Base-by-base conservation (phyloP, 805 yeast genomes). In the Kodamaea leandrae region DNA sequence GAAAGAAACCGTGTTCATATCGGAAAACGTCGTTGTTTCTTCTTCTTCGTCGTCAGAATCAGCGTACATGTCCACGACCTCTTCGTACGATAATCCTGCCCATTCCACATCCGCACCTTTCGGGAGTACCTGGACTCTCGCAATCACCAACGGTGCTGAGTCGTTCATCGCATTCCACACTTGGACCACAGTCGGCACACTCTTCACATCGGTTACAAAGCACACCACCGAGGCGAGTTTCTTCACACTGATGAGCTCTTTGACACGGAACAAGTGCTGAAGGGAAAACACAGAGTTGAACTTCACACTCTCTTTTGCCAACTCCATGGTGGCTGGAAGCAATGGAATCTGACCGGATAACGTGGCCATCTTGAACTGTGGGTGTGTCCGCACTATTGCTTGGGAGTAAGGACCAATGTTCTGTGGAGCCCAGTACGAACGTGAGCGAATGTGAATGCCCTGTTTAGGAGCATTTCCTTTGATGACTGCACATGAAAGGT, bases 371-470 rank as follows among this genome's bases (percentile, higher is more conserved):
- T 72, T 62, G 42, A 78, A 76, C 17, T 25, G 28, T 3, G 43
- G 43, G 35, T 26, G 19, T 7, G 40, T 40, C 2, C 44, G 44
- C 4, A 74, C 60, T 8, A 81, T 78, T 0, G 90, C 77, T 61
- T 93, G 99, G 0, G 99, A 91, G 57, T 93, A 93, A 0, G 99
- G 99, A 0, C 99, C 99, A 34, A 93, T 93, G 51, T 93, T 93
- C 26, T 96, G 91, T 0, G 99, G 99, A 0, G 97, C 98, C 99
- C 99, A 93, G 58, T 86, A 90, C 29, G 97, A 89, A 44, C 90
- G 72, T 1, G 97, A 89, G 52, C 93, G 91, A 6, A 93, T 88
- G 55, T 93, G 98, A 12, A 91, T 66, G 0, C 98, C 96, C 21
- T 64, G 65, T 50, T 83, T 83, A 9, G 26, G 8, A 13, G 20